Percentiles rank a stretch among this genome's conserved stretches.
Conservation (phyloP, 1,284 basidiomycete species). For the Rhodotorula sp. region DNA sequence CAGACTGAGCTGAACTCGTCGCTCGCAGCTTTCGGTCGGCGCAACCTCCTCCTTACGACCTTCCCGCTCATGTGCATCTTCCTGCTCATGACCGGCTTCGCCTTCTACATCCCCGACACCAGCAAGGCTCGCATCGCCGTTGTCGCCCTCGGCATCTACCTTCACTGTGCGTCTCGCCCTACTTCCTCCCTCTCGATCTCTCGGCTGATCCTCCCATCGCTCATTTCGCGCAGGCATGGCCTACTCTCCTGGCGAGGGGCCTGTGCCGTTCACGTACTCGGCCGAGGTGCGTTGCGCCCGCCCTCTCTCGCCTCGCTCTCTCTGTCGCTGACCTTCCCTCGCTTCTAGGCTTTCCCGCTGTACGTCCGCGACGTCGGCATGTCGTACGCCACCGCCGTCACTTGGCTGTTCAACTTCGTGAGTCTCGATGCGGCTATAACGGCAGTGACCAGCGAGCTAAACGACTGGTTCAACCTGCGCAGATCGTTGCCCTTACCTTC, state of each 20-base stretch:
- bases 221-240: background rate
- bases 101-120: slow-evolving; percentile 25
- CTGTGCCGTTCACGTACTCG: slow-evolving; percentile 52
- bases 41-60: slow-evolving; percentile 47
- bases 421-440: too few relatives aligned
- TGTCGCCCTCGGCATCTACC: slow-evolving; percentile 40
- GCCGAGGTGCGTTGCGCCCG: slow-evolving; percentile 46
- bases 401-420: slow-evolving; percentile 57
- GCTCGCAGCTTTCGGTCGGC: slow-evolving; percentile 43
- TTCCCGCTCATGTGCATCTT: slow-evolving; percentile 53
- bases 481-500: slow-evolving; percentile 46
- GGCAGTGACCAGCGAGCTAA: background rate
- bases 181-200: background rate
- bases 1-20: background rate
- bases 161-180: slow-evolving; percentile 27
- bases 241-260: slow-evolving; percentile 36
- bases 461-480: background rate
- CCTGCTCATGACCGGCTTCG: slow-evolving; percentile 38
- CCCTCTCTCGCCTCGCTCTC: background rate
- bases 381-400: slow-evolving; percentile 58
- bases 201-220: background rate
- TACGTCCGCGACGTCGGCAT: slow-evolving; percentile 56
- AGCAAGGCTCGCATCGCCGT: slow-evolving; percentile 17
- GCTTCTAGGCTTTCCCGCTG: slow-evolving; percentile 48
- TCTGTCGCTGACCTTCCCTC: background rate